Base-by-base conservation (phyloP, 2,329 filamentous ascomycete genomes). In the Alternaria brassicicola region DNA sequence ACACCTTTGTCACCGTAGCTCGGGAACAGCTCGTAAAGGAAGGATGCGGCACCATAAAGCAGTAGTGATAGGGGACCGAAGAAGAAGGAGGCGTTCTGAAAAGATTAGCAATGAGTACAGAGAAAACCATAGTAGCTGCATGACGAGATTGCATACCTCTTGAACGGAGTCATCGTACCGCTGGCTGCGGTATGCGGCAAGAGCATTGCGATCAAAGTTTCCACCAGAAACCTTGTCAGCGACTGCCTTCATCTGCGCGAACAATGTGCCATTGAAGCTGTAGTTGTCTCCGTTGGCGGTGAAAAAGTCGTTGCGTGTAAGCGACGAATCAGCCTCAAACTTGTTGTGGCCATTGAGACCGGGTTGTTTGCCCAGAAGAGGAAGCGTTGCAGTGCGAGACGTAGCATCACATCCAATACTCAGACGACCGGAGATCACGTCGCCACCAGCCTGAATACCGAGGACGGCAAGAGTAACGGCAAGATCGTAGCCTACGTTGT, bases 391-490 rank as follows among this genome's bases (percentile, higher is more conserved):
- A 9, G 79, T 81, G 7, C 78, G 71, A 6, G 65, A 73, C 2
- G 80, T 80, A 21, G 80, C 78, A 61, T 82, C 79, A 42, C 79
- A 81, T n/a, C 79, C 78, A 45, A 81, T 80, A 39, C 76, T 79
- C 6, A 81, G 71, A 66, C 80, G 80, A 50, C 73, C 65, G 15
- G 79, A 81, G 25, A 78, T 66, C 3, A 77, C 48, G 53, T 81
- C 80, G 19, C 79, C 79, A 48, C 79, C 78, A 4, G 77, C 62
- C 12, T 69, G 69, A 6, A 82, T 70, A 51, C 78, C 78, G 7
- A 80, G 72, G 7, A 74, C 65, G 3, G 79, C 78, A 10, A 81
- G 73, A 12, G 79, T 63, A 26, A 71, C 69, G 8, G 79, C 75
- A 23, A 81, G 70, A 57, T 80, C 78, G 49, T 78, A 80, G 46